Conservation (phyloP, 352 stramenopile species). For the Peronospora tabacina region DNA sequence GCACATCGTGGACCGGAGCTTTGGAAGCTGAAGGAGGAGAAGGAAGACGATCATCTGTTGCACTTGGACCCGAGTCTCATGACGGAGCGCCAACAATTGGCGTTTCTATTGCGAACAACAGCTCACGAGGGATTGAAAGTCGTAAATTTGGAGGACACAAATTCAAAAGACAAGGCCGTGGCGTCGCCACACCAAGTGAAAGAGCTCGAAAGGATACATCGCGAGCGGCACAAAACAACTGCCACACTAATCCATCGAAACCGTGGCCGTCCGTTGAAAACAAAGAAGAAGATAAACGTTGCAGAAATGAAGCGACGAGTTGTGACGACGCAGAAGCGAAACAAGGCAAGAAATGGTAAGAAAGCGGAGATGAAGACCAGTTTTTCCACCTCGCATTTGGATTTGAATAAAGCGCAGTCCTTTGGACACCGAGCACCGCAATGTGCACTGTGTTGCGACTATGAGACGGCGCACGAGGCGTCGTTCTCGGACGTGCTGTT, state of each 20-base stretch:
- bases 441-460: conserved; percentile 59
- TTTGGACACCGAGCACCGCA: conserved; percentile 32
- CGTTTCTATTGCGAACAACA: conserved; percentile 64
- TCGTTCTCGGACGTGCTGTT: conserved; percentile 50
- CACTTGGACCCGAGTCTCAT: conserved; percentile 58
- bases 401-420: conserved; percentile 23
- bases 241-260: conserved; percentile 10
- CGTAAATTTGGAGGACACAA: conserved; percentile 22
- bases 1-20: conserved; percentile 8
- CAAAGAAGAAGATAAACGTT: conserved; percentile 11
- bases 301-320: conserved; percentile 10
- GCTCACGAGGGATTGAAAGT: conserved; percentile 43
- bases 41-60: conserved; percentile 18
- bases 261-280: conserved; percentile 23
- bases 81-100: conserved; percentile 74
- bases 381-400: conserved; percentile 40
- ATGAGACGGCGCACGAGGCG: conserved; percentile 28
- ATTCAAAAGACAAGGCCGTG: conserved; percentile 22
- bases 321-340: conserved; percentile 2
- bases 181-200: conserved; percentile 6
- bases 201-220: conserved; percentile 15
- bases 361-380: conserved; percentile 20
- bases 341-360: neutral
- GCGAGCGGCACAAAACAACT: conserved; percentile 1
- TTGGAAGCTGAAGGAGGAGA: conserved; percentile 15